Percentiles rank a stretch among this genome's conserved stretches.
These are phyloP conservation scores for Lactarius tabidus DNA, from an alignment of 768 basidiomycete genomes.

Conservation along the genomic window DNA sequence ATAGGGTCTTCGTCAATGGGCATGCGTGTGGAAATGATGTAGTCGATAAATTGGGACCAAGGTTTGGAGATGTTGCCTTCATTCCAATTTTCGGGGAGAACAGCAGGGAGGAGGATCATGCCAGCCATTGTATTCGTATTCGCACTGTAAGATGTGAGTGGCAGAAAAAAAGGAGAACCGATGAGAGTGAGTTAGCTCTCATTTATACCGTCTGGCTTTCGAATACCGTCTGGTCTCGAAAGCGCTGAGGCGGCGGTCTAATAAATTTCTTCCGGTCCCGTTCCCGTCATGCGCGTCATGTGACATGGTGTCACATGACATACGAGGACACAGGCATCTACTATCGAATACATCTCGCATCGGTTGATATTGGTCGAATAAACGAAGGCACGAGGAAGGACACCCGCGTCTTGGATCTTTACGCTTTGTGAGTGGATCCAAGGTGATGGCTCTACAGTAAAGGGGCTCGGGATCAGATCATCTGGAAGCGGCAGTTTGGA, in stretches of 20 bases:
- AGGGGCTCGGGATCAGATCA: not conserved
- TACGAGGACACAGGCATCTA: too few relatives aligned
- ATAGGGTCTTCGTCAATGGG: conserved; percentile 6
- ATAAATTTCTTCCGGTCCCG: too few relatives aligned
- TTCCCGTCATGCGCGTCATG: too few relatives aligned
- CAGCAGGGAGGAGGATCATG: not conserved
- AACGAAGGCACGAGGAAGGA: not conserved
- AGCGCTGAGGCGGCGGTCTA: not conserved
- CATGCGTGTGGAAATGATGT: conserved; percentile 7
- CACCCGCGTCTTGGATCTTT: not conserved
- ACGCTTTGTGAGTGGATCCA: not conserved
- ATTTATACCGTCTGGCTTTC: not conserved
- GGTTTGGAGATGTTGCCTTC: conserved; percentile 10
- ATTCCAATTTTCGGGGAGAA: conserved; percentile 3
- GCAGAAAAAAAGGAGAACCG: not conserved
- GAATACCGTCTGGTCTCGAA: too few relatives aligned
- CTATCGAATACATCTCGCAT: too few relatives aligned
- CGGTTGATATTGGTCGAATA: not conserved
- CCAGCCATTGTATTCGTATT: not conserved
- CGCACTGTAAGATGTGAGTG: not conserved
- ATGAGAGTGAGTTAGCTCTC: not conserved
- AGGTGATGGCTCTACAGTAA: not conserved
- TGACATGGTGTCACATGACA: too few relatives aligned
- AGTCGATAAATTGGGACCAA: conserved; percentile 14
- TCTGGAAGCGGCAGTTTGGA: not conserved